Base-by-base conservation (phyloP, 768 basidiomycete species). In the Serpula lacrymans region DNA sequence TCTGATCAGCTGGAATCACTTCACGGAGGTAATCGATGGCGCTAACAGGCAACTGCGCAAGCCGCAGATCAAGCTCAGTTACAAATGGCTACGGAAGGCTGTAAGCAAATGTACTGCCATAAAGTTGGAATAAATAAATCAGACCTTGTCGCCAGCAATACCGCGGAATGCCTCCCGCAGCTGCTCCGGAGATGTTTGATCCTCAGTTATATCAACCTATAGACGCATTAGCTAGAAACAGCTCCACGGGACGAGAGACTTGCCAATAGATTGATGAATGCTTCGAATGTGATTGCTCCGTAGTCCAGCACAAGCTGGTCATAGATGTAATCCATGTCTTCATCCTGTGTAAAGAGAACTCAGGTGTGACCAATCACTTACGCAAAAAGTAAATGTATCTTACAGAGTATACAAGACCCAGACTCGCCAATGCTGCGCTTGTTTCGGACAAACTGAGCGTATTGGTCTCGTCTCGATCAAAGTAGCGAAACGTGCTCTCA, bases 401-500 rank as follows among this genome's bases (percentile, higher is more conserved):
- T 43, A 86, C 86, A 11, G 88, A 84, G 57, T 95, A 98, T 14
- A 92, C 84, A 40, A 99, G 88, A 1, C 95, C 94, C 27, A 98
- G 70, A 63, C 89, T 93, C 2, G 94, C 93, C 12, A 99, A 72
- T 1, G 96, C 96, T 9, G 91, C 89, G n/a, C 84, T 78, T 77
- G 96, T 86, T 62, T 97, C 92, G 5, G 88, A 74, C 43, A 84
- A 57, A 44, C 75, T 80, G 27, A 98, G 76, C 0, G 90, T 92
- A 57, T 97, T 96, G 27, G 85, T 82, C 52, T 89, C 86, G 50
- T 97, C 93, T 47, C 81, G 81, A 63, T 97, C 95, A 54, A 99
- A 99, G 66, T 97, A 94, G 37, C 94, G 80, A 81, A 99, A 98
- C 1, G 93, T 95, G 58, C 84, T 81, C 62, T 98, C 95, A 50